phyloP scores from a whole-genome alignment of 106 monocot species.

The Dendrobium catenatum region DNA sequence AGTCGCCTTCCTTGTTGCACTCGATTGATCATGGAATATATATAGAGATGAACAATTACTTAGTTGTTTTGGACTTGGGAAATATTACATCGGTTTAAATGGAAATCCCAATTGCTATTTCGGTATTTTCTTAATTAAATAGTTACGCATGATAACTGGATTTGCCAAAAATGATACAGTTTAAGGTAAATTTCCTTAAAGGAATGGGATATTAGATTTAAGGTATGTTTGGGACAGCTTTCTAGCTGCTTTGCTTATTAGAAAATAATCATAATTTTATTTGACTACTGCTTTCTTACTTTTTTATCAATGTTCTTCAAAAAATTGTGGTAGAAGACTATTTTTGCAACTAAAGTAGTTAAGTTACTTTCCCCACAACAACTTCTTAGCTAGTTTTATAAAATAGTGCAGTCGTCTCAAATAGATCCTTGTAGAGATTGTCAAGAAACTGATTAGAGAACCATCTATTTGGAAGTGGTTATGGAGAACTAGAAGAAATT shows the following conservation, averaged over 20 bases:
- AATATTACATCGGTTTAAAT: not conserved
- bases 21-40: no score
- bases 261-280: no score
- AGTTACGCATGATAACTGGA: not conserved
- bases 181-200: not conserved
- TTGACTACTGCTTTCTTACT: no score
- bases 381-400: no score
- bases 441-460: not conserved
- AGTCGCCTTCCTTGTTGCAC: no score
- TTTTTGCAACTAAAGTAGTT: no score
- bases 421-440: not conserved
- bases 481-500: not conserved
- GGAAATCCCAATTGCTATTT: not conserved
- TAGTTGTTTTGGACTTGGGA: not conserved
- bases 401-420: no score
- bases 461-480: not conserved
- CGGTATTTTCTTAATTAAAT: not conserved
- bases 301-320: no score
- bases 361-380: no score
- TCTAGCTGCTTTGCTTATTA: no score
- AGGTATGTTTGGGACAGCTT: no score
- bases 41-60: not conserved
- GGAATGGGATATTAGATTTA: not conserved
- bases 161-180: not conserved
- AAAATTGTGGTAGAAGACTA: no score